Percentiles rank a stretch among this genome's conserved stretches.
Evolutionary conservation across 2,329 filamentous ascomycete genomes (phyloP).

Genomic region (Cucurbitaria berberidis): DNA sequence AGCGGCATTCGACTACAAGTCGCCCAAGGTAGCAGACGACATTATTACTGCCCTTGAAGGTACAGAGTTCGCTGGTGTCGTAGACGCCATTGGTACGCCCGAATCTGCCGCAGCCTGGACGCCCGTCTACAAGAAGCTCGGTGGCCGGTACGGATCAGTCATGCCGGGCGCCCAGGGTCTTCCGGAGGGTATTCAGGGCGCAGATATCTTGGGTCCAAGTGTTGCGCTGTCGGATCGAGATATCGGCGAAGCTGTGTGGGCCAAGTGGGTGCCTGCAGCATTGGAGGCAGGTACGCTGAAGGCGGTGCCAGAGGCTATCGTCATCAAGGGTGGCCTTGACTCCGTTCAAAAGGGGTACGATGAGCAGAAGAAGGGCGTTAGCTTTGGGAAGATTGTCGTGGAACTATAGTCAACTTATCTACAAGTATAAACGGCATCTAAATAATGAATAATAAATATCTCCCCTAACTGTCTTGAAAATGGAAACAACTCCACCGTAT

Average conservation of each 20-base stretch:
- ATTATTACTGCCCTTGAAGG: constrained; percentile 50
- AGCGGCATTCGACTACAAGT: constrained; percentile 44
- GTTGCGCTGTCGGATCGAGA: constrained; percentile 30
- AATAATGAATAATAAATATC: no score
- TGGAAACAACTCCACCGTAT: no score
- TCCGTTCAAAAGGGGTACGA: constrained; percentile 36
- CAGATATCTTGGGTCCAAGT: constrained; percentile 27
- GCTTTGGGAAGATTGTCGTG: constrained; percentile 44
- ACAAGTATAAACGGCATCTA: no score
- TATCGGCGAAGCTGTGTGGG: constrained; percentile 43
- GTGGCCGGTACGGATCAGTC: constrained; percentile 38
- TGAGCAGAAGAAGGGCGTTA: constrained; percentile 39
- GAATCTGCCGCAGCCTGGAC: constrained; percentile 32
- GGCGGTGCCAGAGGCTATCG: constrained; percentile 38
- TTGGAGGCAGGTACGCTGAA: constrained; percentile 40
- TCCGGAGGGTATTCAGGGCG: constrained; percentile 36
- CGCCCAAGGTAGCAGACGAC: constrained; percentile 42
- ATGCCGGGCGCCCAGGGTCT: constrained; percentile 25
- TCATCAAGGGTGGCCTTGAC: constrained; percentile 38
- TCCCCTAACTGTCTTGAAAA: no score
- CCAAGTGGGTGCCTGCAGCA: constrained; percentile 40
- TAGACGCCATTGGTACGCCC: constrained; percentile 45
- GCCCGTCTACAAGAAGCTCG: constrained; percentile 37
- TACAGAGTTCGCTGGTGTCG: constrained; percentile 52
- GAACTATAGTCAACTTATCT: constrained; percentile 18